Percentiles rank a stretch among this genome's conserved stretches.
Conservation (phyloP, 1,284 basidiomycete genomes). For the Gomphus bonarii region DNA sequence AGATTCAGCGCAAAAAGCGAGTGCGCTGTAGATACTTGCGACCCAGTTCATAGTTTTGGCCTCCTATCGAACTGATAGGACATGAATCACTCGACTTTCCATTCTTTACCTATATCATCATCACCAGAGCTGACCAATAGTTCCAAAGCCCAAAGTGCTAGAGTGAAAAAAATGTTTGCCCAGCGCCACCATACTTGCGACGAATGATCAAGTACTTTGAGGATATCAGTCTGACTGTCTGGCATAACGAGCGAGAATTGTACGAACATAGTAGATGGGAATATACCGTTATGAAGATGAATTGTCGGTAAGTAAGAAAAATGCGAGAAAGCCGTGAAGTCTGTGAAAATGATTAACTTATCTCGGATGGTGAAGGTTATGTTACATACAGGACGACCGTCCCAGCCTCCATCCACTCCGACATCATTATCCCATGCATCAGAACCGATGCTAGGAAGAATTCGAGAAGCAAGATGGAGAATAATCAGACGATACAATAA, state of each 20-base stretch:
- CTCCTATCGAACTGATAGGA: neutral
- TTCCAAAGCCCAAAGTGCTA: conserved; percentile 72
- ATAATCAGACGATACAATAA: conserved; percentile 77
- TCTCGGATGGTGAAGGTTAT: neutral
- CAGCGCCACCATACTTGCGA: conserved; percentile 85
- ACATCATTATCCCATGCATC: conserved; percentile 68
- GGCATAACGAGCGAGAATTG: neutral
- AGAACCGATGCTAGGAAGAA: conserved; percentile 75
- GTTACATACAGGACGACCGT: conserved; percentile 55
- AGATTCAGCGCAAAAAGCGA: conserved; percentile 14
- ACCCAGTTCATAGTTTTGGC: neutral
- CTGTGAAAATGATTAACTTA: conserved; percentile 25
- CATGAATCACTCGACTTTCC: conserved; percentile 59
- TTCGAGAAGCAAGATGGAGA: conserved; percentile 77
- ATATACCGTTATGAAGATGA: conserved; percentile 77
- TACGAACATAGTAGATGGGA: conserved; percentile 67
- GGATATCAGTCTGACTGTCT: conserved; percentile 6
- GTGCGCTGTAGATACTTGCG: neutral
- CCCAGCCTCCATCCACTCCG: conserved; percentile 53
- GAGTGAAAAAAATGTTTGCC: conserved; percentile 79
- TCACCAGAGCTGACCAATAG: conserved; percentile 70
- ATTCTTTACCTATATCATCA: conserved; percentile 49
- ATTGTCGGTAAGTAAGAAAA: conserved; percentile 70
- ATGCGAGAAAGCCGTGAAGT: conserved; percentile 64
- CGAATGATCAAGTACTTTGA: conserved; percentile 66